Conservation (phyloP, 495 filamentous ascomycete species). For the Diplogelasinospora grovesii region DNA sequence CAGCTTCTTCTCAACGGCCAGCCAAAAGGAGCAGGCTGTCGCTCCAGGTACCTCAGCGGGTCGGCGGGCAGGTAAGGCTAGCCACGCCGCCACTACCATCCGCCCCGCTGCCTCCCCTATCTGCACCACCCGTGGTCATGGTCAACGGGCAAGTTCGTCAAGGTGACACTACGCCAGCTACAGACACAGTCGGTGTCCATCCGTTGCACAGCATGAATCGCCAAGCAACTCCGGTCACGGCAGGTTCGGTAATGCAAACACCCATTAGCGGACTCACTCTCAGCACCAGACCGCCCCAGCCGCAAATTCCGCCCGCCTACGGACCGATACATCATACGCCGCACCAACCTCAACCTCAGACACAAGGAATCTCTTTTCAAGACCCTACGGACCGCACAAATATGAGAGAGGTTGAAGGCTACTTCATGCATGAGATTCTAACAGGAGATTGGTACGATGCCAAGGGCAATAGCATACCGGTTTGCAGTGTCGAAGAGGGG, state of each 20-base stretch:
- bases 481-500: conserved; percentile 41
- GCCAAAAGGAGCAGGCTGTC: conserved; percentile 56
- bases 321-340: background rate
- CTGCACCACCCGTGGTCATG: conserved; percentile 42
- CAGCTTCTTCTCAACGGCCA: conserved; percentile 14
- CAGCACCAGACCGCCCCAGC: too few species aligned
- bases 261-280: too few species aligned
- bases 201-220: too few species aligned
- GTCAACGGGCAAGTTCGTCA: conserved; percentile 53
- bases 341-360: background rate
- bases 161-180: background rate
- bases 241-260: too few species aligned
- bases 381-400: conserved; percentile 39
- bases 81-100: conserved; percentile 58
- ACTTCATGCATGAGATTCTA: conserved; percentile 38
- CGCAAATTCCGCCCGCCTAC: too few species aligned
- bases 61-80: conserved; percentile 66
- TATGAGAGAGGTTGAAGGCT: conserved; percentile 37
- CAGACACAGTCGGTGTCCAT: too few species aligned
- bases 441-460: conserved; percentile 38
- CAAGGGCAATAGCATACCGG: conserved; percentile 23
- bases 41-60: conserved; percentile 72
- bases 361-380: conserved; percentile 22
- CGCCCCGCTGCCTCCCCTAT: background rate
- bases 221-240: too few species aligned